A percentile compares a stretch with the other conserved stretches of the same genome.
phyloP scores from a whole-genome alignment of 805 yeast genomes.

The Sugiyamaella chiloensis region DNA sequence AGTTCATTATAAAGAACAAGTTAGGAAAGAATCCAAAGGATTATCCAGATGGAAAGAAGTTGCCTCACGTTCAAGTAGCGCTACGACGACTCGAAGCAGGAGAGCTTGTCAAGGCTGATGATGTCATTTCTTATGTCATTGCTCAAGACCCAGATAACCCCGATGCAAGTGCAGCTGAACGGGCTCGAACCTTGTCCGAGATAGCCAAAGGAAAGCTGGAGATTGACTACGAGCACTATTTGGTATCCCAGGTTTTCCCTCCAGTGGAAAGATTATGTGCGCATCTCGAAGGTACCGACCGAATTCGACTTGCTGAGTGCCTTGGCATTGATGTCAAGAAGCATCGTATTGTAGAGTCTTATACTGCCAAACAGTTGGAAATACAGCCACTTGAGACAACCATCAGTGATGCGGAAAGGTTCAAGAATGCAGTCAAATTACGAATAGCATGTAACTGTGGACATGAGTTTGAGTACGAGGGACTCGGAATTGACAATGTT shows the following conservation, averaged over 20 bases:
- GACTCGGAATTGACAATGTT: constrained; percentile 57
- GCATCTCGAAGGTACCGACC: constrained; percentile 82
- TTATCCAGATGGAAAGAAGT: constrained; percentile 75
- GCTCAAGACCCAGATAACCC: constrained; percentile 30
- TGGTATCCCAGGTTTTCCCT: constrained; percentile 84
- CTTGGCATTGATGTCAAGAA: constrained; percentile 74
- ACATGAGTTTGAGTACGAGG: constrained; percentile 62
- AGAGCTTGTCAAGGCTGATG: constrained; percentile 81
- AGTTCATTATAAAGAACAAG: constrained; percentile 78
- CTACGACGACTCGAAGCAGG: constrained; percentile 76
- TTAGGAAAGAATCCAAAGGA: constrained; percentile 84
- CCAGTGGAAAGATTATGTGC: constrained; percentile 87
- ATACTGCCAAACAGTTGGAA: constrained; percentile 16
- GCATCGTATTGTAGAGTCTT: constrained; percentile 40
- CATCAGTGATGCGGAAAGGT: constrained; percentile 77
- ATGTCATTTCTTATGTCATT: constrained; percentile 83
- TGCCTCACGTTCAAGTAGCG: constrained; percentile 93
- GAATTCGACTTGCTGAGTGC: constrained; percentile 68
- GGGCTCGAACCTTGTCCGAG: constrained; percentile 82
- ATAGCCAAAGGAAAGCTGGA: constrained; percentile 47
- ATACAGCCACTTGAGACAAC: constrained; percentile 78
- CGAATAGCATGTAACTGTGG: constrained; percentile 62
- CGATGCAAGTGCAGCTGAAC: constrained; percentile 52
- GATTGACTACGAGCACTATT: constrained; percentile 76
- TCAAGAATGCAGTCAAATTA: constrained; percentile 59